Base-by-base conservation (phyloP, 192 early-diverging fungal species). In the Coemansia biformis region DNA sequence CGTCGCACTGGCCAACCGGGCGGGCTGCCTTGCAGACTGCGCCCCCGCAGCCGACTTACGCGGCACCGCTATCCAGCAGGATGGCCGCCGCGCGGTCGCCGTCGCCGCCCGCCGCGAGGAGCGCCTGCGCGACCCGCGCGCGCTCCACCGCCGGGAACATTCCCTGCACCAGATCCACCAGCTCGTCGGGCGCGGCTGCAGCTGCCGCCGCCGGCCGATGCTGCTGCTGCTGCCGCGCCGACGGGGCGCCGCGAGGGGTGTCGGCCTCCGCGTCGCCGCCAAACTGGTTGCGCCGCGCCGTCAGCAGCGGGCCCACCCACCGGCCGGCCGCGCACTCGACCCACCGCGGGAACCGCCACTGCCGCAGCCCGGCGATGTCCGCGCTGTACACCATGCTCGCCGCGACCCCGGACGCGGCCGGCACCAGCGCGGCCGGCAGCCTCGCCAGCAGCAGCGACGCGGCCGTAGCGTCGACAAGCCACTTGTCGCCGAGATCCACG, bases 301-400 rank as follows among this genome's bases (percentile, higher is more conserved):
- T 7, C 26, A 54, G 28, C 42, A 35, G 12, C 14, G 54, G 54
- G 23, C 23, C 28, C 3, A 46, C 14, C 39, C 46, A 46, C 31
- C 21, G 36, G 14, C 21, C 22, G 4, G 56, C 47, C 6, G 29
- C n/a, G 7, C 0, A 1, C 7, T 24, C 16, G 3, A n/a, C 11
- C 47, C 47, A 50, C 38, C 10, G 28, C 28, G 56, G 56, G 33
- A 58, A 30, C 4, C 56, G 56, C 56, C 56, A 58, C 33, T 24
- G 18, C 56, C n/a, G 14, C 6, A 58, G 48, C 18, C 56, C 56
- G 1, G 40, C 56, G 32, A 58, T 21, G 16, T 28, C 26, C 4
- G 26, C 26, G 26, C 26, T 28, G 26, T 61, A 61, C 13, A 48
- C 45, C 36, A 38, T 24, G 26, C 48, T 31, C 1, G 58, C 58